These are phyloP conservation scores for Myriosclerotinia scirpicola DNA, from an alignment of 2,329 filamentous ascomycete genomes.

Conservation along the genomic window DNA sequence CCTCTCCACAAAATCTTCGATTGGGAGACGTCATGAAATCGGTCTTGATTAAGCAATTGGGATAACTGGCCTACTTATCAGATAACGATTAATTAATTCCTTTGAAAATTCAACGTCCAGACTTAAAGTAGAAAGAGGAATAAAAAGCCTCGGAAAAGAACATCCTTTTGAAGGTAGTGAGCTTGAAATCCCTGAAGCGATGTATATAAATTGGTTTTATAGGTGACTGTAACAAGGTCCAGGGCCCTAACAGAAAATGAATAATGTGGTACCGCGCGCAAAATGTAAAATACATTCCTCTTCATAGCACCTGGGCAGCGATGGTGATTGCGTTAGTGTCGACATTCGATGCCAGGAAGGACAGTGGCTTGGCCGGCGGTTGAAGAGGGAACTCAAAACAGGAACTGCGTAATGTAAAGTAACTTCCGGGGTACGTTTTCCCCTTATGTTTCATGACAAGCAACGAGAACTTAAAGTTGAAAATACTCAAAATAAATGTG, in stretches of 20 bases:
- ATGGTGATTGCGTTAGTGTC: conserved; percentile 19
- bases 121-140: not conserved
- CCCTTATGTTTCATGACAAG: conserved; percentile 6
- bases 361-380: conserved; percentile 24
- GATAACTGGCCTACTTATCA: conserved; percentile 2
- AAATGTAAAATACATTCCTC: conserved; percentile 5
- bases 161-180: too few species aligned
- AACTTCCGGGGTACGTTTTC: not conserved
- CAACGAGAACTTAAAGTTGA: not conserved
- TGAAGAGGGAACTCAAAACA: conserved; percentile 21
- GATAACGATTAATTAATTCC: not conserved
- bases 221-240: conserved; percentile 28
- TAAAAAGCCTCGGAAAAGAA: not conserved
- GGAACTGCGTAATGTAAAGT: conserved; percentile 5
- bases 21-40: conserved; percentile 28
- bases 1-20: conserved; percentile 31
- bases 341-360: conserved; percentile 20
- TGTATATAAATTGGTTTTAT: conserved; percentile 35
- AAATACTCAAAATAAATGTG: not conserved
- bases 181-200: conserved; percentile 23
- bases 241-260: conserved; percentile 9
- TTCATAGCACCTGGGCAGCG: conserved; percentile 29
- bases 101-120: conserved; percentile 23
- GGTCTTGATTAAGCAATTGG: not conserved
- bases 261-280: conserved; percentile 21